These are phyloP conservation scores for Candida ascalaphidarum DNA, from an alignment of 805 yeast genomes.

Conservation along the genomic window DNA sequence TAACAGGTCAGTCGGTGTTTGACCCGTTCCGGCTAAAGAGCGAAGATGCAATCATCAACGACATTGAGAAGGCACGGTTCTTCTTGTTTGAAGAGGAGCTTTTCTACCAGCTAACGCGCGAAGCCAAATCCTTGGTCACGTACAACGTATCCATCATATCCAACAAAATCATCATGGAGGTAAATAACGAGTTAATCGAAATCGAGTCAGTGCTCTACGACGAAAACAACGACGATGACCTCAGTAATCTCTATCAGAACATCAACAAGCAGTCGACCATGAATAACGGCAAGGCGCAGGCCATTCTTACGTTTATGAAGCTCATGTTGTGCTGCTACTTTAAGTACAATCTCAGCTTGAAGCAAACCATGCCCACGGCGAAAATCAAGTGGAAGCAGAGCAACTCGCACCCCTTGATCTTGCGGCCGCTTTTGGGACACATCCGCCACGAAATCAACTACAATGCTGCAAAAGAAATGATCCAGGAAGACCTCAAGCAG, in stretches of 20 bases:
- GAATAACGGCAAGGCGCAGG: conserved; percentile 40
- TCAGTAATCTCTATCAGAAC: conserved; percentile 19
- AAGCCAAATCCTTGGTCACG: conserved; percentile 61
- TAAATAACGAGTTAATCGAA: conserved; percentile 60
- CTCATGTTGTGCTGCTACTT: conserved; percentile 56
- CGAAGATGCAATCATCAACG: conserved; percentile 29
- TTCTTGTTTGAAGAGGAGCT: conserved; percentile 84
- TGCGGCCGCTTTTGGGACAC: conserved; percentile 53
- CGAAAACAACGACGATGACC: conserved; percentile 28
- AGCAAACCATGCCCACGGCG: conserved; percentile 39
- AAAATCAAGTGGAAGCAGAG: conserved; percentile 35
- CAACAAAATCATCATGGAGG: conserved; percentile 56
- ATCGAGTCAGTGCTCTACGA: conserved; percentile 51
- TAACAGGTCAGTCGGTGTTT: conserved; percentile 50
- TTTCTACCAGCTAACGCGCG: conserved; percentile 68
- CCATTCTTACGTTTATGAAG: conserved; percentile 44
- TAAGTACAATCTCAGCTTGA: conserved; percentile 34
- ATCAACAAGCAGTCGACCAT: conserved; percentile 20
- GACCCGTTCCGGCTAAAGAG: conserved; percentile 9
- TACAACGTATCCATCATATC: conserved; percentile 60
- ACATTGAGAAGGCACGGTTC: conserved; percentile 60
- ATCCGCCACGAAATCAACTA: conserved; percentile 44
- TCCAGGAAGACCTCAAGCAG: conserved; percentile 3
- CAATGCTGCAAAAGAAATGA: too few relatives aligned
- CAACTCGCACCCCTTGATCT: conserved; percentile 36